Evolutionary conservation across 169 alveolate genomes (phyloP).

Genomic region (Toxoplasma gondii): DNA sequence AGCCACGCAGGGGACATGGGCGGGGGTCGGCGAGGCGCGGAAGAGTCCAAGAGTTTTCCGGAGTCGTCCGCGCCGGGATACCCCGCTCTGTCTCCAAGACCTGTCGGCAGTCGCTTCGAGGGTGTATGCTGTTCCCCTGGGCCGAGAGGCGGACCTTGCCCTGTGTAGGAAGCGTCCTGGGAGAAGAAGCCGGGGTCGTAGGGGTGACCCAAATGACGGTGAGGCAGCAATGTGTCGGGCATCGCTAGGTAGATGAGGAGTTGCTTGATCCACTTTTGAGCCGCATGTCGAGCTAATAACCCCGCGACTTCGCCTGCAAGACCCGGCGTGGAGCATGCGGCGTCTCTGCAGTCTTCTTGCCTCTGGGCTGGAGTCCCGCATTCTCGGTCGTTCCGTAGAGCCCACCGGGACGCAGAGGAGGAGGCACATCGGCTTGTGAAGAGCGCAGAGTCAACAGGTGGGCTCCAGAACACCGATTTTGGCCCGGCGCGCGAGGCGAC

Average conservation of each 20-base stretch:
- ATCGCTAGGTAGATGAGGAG: background rate
- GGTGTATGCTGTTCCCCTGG: too few species aligned
- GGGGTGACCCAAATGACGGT: background rate
- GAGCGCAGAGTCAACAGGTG: background rate
- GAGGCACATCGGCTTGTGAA: background rate
- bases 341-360: background rate
- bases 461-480: background rate
- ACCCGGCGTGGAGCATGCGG: background rate
- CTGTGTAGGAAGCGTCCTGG: background rate
- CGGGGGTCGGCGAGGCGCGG: background rate
- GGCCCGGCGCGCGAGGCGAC: background rate
- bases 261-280: conserved; percentile 42
- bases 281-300: conserved; percentile 61
- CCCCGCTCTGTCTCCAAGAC: too few species aligned
- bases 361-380: background rate
- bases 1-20: background rate
- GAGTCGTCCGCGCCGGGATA: background rate
- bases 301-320: conserved; percentile 59
- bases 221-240: conserved; percentile 31
- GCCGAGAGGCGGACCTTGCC: background rate
- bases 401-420: background rate
- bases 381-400: background rate
- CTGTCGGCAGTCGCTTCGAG: too few species aligned
- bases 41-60: background rate
- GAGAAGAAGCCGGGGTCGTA: background rate